phyloP scores from a whole-genome alignment of 129 eudicot genomes.

The Heracleum sosnowskyi region DNA sequence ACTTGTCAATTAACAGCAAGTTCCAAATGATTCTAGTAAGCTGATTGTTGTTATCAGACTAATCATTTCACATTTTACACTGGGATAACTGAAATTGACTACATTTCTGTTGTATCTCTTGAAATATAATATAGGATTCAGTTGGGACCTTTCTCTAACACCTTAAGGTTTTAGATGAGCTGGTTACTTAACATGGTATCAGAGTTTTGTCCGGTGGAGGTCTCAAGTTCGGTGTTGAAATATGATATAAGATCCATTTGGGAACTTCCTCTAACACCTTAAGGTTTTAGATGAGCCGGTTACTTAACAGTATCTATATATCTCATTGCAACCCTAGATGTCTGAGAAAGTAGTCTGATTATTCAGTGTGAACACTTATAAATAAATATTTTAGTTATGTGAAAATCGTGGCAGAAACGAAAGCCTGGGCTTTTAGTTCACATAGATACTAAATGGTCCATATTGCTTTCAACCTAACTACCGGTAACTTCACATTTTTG shows the following conservation, averaged over 20 bases:
- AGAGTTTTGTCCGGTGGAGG: no score
- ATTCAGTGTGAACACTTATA: slow-evolving; percentile 14
- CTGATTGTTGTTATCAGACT: background rate
- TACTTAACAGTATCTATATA: no score
- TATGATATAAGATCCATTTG: no score
- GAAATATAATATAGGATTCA: no score
- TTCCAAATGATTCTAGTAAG: background rate
- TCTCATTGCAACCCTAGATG: background rate
- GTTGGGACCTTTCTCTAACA: no score
- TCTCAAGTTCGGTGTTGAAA: no score
- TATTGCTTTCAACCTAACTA: background rate
- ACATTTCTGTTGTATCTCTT: background rate
- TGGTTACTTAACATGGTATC: no score
- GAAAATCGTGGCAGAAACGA: slow-evolving; percentile 35
- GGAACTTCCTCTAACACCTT: no score
- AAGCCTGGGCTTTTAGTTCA: slow-evolving; percentile 10
- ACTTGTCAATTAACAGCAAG: background rate
- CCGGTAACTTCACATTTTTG: background rate
- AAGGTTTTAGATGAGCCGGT: no score
- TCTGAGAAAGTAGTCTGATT: slow-evolving; percentile 23
- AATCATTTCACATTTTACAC: background rate
- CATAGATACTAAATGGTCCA: background rate
- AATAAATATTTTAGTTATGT: background rate
- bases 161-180: no score
- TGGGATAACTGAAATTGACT: background rate